These are phyloP conservation scores for Hypoxylon sp. DNA, from an alignment of 2,329 filamentous ascomycete genomes.

Conservation along the genomic window DNA sequence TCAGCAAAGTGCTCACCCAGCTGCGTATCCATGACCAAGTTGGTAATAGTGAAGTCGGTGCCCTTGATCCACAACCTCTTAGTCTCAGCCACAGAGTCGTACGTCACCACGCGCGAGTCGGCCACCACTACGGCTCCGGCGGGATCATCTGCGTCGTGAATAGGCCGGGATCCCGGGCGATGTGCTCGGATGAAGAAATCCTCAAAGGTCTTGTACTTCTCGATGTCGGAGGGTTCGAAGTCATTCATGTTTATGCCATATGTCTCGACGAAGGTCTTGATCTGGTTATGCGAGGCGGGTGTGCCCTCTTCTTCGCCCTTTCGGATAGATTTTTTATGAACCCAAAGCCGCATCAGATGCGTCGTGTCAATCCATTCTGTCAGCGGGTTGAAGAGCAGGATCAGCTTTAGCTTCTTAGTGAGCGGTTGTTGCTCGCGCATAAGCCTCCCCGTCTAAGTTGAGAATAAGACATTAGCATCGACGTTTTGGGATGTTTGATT, in stretches of 20 bases:
- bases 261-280: constrained; percentile 55
- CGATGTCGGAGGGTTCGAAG: constrained; percentile 55
- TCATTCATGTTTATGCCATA: constrained; percentile 56
- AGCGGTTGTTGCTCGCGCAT: constrained; percentile 57
- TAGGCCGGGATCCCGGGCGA: constrained; percentile 50
- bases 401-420: constrained; percentile 57
- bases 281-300: constrained; percentile 52
- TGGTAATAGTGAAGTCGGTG: constrained; percentile 57
- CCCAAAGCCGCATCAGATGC: constrained; percentile 54
- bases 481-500: neutral
- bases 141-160: constrained; percentile 47
- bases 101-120: constrained; percentile 56
- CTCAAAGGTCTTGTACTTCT: constrained; percentile 54
- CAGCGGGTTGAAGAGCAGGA: constrained; percentile 58
- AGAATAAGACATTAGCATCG: neutral
- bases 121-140: constrained; percentile 52
- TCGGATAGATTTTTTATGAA: constrained; percentile 54
- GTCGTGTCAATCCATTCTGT: constrained; percentile 58
- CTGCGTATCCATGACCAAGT: constrained; percentile 55
- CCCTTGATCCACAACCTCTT: constrained; percentile 60
- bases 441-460: constrained; percentile 50
- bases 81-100: constrained; percentile 52
- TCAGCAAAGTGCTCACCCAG: constrained; percentile 53
- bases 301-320: constrained; percentile 49
- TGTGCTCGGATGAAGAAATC: constrained; percentile 57